Evolutionary conservation across 768 basidiomycete species (phyloP), one percentile per base, ranked within the genome.

Genomic region (Boletus rufocinnamomeus): DNA sequence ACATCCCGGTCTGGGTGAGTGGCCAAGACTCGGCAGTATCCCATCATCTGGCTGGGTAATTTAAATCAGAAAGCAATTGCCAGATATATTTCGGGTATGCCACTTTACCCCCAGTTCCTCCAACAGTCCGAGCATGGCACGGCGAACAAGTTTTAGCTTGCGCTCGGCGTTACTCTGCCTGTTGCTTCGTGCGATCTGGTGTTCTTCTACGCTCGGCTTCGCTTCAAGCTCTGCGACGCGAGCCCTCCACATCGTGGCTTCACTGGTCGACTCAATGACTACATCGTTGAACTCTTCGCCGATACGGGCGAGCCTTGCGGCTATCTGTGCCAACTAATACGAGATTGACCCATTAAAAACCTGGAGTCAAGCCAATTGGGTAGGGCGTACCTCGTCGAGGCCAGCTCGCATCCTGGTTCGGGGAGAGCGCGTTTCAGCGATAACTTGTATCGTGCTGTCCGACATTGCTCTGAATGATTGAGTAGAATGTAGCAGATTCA

Each of bases 51-150:
- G 59, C 69, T 71, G 52, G 23, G 28, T 44, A 38, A n/a, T 16
- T 17, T 3, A 14, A 11, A 46, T 66, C 52, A 63, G 59, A 57
- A 52, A 13, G n/a, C 37, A 3, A 19, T 28, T 6, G 0, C 10
- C 28, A 28, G 38, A 16, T 14, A n/a, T 30, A 27, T 13, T 19
- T 50, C 35, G 16, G 8, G 23, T 25, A 14, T 25, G 51, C n/a
- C 58, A 54, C 44, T 60, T 65, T 64, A 77, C 71, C 67, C 77
- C 76, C 46, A 74, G 71, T 56, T 81, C 78, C 30, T 76, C 70
- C 17, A 82, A 51, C 30, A 84, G 67, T 57, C 78, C 75, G 40
- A 71, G 64, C 54, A 83, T 70, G 16, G 81, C 75, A 58, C 72
- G 77, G 21, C 73, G 69, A 30, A 79, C 69, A 49, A 77, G 72